A percentile compares a stretch with the other conserved stretches of the same genome.
phyloP scores from a whole-genome alignment of 2,329 filamentous ascomycete genomes.

The Xylariaceae sp. region DNA sequence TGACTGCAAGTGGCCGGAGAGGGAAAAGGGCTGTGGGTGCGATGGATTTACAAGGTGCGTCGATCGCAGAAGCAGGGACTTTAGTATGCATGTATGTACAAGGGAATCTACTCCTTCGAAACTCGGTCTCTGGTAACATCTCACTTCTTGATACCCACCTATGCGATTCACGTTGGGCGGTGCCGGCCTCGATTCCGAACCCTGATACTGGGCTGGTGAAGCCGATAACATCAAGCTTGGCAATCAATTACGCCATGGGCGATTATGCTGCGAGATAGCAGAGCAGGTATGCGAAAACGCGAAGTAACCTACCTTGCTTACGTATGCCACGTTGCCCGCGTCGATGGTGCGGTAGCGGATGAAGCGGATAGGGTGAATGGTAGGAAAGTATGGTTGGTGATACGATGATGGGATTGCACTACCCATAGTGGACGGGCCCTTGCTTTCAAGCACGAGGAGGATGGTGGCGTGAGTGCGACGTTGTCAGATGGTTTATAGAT shows the following conservation, averaged over 20 bases:
- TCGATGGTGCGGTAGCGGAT: conserved; percentile 7
- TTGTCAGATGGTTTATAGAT: not conserved
- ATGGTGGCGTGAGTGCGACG: conserved; percentile 21
- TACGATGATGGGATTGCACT: conserved; percentile 18
- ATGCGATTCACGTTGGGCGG: no score
- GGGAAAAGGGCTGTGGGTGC: conserved; percentile 10
- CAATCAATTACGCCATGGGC: not conserved
- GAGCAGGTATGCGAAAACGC: not conserved
- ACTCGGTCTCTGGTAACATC: not conserved
- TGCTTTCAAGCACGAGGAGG: conserved; percentile 17
- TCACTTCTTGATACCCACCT: not conserved
- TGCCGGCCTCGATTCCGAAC: not conserved
- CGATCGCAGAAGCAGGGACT: conserved; percentile 22
- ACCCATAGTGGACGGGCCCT: conserved; percentile 20
- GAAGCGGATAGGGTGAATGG: conserved; percentile 11
- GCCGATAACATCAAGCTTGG: not conserved
- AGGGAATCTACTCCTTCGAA: not conserved
- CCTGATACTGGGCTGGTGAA: not conserved
- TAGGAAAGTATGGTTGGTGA: conserved; percentile 10
- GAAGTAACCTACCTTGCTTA: not conserved
- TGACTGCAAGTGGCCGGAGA: conserved; percentile 21
- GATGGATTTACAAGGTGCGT: conserved; percentile 13
- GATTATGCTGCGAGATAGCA: conserved; percentile 12
- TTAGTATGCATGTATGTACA: not conserved
- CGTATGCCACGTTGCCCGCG: conserved; percentile 17